phyloP scores from a whole-genome alignment of 2,329 filamentous ascomycete genomes.

The Diaporthe citriasiana region DNA sequence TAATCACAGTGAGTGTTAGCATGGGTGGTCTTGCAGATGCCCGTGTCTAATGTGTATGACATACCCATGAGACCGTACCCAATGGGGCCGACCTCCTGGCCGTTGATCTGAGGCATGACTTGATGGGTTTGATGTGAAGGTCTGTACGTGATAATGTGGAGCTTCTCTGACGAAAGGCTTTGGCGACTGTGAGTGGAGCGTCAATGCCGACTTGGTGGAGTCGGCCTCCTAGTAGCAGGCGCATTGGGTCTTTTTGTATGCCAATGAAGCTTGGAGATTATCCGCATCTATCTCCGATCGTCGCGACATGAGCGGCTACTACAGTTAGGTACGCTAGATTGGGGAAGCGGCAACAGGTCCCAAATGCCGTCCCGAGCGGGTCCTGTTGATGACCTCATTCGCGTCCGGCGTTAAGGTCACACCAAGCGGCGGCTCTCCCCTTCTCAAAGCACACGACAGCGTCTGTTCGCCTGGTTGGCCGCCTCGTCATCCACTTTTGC shows the following conservation, averaged over 20 bases:
- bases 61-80: slow-evolving; percentile 52
- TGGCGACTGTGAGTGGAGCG: background rate
- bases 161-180: background rate
- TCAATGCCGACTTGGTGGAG: background rate
- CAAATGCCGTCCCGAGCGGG: background rate
- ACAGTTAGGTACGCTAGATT: background rate
- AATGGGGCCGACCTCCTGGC: slow-evolving; percentile 49
- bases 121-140: background rate
- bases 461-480: background rate
- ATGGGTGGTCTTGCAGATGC: background rate
- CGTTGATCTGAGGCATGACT: slow-evolving; percentile 50
- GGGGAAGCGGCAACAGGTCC: background rate
- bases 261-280: slow-evolving; percentile 18
- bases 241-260: slow-evolving; percentile 2
- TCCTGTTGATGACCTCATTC: slow-evolving; percentile 26
- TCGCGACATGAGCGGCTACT: background rate
- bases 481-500: background rate
- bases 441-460: background rate
- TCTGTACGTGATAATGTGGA: background rate
- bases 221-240: background rate
- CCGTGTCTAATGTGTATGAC: slow-evolving; percentile 23
- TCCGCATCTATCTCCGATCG: slow-evolving; percentile 25
- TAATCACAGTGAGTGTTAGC: slow-evolving; percentile 43
- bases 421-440: background rate
- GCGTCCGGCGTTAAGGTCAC: slow-evolving; percentile 22